Base-by-base conservation (phyloP, 2,329 filamentous ascomycete species). In the Bretziella fagacearum region DNA sequence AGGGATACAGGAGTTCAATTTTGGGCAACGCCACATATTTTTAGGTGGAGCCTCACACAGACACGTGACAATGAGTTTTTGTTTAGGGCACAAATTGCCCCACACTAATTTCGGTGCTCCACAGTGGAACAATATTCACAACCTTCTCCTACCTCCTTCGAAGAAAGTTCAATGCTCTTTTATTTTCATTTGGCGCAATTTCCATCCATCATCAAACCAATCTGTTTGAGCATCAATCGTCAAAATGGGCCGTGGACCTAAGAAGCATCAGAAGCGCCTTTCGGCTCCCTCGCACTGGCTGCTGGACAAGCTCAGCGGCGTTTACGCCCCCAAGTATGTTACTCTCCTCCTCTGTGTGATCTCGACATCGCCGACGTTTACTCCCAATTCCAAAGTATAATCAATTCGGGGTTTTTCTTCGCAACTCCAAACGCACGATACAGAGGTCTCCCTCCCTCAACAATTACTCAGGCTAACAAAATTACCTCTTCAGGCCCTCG, bases 181-280 rank as follows among this genome's bases (percentile, higher is more conserved):
- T n/a, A 18, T 13, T 29, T 33, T 20, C 41, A 17, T 20, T 39
- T 18, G 22, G n/a, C 15, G 17, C 10, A 29, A 37, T 27, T 22
- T 39, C 15, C 18, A 4, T 29, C 32, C 22, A 11, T 18, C 22
- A 46, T 26, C 49, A 47, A 48, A 51, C 49, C 49, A 50, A 46
- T 39, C 30, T 45, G 44, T 51, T 49, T 51, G 51, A 51, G 45
- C 45, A 61, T 56, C 57, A 61, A 51, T 51, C 49, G 63, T 61
- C 60, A 78, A 64, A 60, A 79, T 79, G 74, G 73, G 70, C 64
- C 71, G 74, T 65, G 75, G 75, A 74, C 74, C 71, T 71, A 93
- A 91, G 79, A 95, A 95, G 83, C 91, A 98, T 74, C 89, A 96
- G 73, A 96, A 98, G 87, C 87, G 91, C 77, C 79, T 96, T 67